Base-by-base conservation (phyloP, 2,329 filamentous ascomycete genomes). In the Talaromyces sp. region DNA sequence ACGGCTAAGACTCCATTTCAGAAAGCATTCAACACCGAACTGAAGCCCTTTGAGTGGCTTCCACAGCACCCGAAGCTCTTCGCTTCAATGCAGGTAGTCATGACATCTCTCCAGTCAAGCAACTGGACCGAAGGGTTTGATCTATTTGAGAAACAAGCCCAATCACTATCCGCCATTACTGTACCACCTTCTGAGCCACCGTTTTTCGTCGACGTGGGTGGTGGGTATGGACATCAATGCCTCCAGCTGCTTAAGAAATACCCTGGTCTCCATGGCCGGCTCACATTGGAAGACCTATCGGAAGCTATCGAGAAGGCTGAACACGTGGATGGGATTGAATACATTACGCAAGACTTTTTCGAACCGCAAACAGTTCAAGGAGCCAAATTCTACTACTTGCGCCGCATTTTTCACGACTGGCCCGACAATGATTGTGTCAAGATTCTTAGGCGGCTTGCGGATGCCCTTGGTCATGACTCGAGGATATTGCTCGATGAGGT, bases 401-500 rank as follows among this genome's bases (percentile, higher is more conserved):
- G 61, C 4, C 51, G 50, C 16, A 31, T 63, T 10, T 31, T 63
- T 47, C 61, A 63, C 31, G 61, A 63, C 50, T 63, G 57, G 57
- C 54, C 57, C 0, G 61, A 63, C 14, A 16, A 61, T 8, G 54
- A 63, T 9, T 61, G 58, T 14, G 57, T 63, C 6, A 34, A 47
- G 36, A 63, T 63, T 31, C 23, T 63, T 12, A 57, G n/a, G 31
- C 31, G 53, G 5, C 44, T 61, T 7, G 51, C 31, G 0, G 36
- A 51, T 30, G 61, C 52, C 8, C 28, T 63, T 56, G 61, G 27
- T 1, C 8, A 51, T 4, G 61, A 74, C 5, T 78, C 76, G 0
- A 64, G 67, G 14, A 69, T 81, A n/a, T 62, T 81, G 23, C 73
- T 81, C 55, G 74, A 78, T 54, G 79, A 81, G 31, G 69, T 76